phyloP scores from a whole-genome alignment of 2,329 filamentous ascomycete species.

The Penicillium janthinellum region DNA sequence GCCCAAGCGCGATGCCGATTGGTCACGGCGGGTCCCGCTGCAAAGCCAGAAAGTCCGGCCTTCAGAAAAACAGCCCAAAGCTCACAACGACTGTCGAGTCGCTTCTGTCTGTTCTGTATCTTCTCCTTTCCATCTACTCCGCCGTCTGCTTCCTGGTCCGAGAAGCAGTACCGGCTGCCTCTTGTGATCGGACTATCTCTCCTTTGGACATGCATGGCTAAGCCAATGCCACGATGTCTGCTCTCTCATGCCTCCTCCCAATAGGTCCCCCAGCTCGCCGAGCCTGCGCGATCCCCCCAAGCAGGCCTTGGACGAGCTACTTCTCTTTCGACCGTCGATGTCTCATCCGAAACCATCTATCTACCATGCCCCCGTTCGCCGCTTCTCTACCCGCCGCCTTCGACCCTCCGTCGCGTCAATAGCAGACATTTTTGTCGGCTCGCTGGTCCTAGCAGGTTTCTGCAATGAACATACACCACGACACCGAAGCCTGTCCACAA shows the following conservation, averaged over 20 bases:
- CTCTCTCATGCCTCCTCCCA: slow-evolving; percentile 65
- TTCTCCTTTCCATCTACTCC: slow-evolving; percentile 9
- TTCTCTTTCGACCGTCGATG: slow-evolving; percentile 32
- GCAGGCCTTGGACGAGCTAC: slow-evolving; percentile 40
- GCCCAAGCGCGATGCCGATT: slow-evolving; percentile 41
- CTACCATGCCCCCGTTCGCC: slow-evolving; percentile 30
- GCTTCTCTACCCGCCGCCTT: slow-evolving; percentile 31
- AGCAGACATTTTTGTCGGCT: slow-evolving; percentile 57
- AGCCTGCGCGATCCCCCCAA: slow-evolving; percentile 52
- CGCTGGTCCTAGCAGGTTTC: slow-evolving; percentile 55
- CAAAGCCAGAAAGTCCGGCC: slow-evolving; percentile 29
- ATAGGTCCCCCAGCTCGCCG: slow-evolving; percentile 55
- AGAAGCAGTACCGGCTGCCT: slow-evolving; percentile 17
- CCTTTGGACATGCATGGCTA: slow-evolving; percentile 37
- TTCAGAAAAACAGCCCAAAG: slow-evolving; percentile 28
- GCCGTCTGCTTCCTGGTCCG: slow-evolving; percentile 10
- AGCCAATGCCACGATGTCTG: slow-evolving; percentile 59
- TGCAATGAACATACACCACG: slow-evolving; percentile 52
- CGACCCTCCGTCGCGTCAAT: slow-evolving; percentile 40
- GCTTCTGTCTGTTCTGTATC: slow-evolving; percentile 4
- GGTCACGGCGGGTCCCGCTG: slow-evolving; percentile 38
- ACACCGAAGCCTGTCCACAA: slow-evolving; percentile 32
- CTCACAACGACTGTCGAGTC: neutral
- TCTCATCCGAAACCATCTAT: slow-evolving; percentile 29
- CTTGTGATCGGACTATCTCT: slow-evolving; percentile 24